These are phyloP conservation scores for Thalassiosira hispida DNA, from an alignment of 352 stramenopile genomes.

Conservation along the genomic window DNA sequence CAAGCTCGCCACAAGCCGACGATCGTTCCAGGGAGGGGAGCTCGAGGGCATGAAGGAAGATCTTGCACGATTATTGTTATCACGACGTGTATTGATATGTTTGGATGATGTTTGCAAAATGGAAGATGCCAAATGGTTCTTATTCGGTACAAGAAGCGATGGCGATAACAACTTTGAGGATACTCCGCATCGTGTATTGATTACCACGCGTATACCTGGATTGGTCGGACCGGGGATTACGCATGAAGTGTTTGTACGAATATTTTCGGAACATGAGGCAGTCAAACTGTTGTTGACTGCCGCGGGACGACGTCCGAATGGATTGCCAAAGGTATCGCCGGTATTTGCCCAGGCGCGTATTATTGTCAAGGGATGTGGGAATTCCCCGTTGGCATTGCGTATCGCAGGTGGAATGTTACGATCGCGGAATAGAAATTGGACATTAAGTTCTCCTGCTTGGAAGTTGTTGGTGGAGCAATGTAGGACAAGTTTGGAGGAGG, in stretches of 20 bases:
- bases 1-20: constrained; percentile 55
- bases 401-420: constrained; percentile 81
- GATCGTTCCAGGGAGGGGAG: constrained; percentile 77
- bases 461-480: constrained; percentile 77
- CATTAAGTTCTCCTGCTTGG: constrained; percentile 77
- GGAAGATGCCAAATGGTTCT: constrained; percentile 84
- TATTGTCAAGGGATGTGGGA: constrained; percentile 84
- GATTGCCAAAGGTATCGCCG: constrained; percentile 70
- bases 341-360: constrained; percentile 82
- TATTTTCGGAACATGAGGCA: constrained; percentile 82
- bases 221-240: constrained; percentile 70
- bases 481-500: constrained; percentile 79
- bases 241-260: constrained; percentile 84
- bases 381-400: constrained; percentile 78
- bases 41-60: constrained; percentile 84
- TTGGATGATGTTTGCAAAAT: constrained; percentile 83
- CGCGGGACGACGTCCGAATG: constrained; percentile 74
- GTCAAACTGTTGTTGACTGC: constrained; percentile 82
- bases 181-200: constrained; percentile 70
- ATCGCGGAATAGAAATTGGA: constrained; percentile 80
- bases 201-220: constrained; percentile 74
- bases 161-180: constrained; percentile 55
- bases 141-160: constrained; percentile 67
- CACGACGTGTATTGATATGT: constrained; percentile 76
- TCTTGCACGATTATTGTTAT: constrained; percentile 61